A percentile compares a stretch with the other conserved stretches of the same genome.
phyloP scores from a whole-genome alignment of 2,329 filamentous ascomycete species.

The Drechslerella dactyloides region DNA sequence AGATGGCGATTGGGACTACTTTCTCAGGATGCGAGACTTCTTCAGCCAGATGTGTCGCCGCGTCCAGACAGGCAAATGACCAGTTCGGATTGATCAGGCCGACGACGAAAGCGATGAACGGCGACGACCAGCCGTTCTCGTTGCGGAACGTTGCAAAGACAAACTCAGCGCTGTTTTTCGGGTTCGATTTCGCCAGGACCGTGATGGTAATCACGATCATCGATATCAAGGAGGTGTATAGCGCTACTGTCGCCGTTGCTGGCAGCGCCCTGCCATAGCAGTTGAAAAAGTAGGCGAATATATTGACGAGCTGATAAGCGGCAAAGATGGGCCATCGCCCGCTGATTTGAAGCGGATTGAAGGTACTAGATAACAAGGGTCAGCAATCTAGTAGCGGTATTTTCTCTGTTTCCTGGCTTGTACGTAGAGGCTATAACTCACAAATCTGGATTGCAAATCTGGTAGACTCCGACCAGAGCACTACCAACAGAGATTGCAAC shows the following conservation, averaged over 20 bases:
- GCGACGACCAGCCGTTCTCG: constrained; percentile 64
- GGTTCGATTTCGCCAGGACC: constrained; percentile 61
- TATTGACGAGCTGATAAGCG: constrained; percentile 60
- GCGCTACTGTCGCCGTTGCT: constrained; percentile 53
- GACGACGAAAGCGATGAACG: constrained; percentile 63
- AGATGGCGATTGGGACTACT: constrained; percentile 54
- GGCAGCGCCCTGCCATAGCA: constrained; percentile 61
- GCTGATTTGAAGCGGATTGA: constrained; percentile 54
- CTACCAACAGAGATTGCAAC: constrained; percentile 62
- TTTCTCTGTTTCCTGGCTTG: not conserved
- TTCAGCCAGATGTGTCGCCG: constrained; percentile 63
- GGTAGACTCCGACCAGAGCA: constrained; percentile 63
- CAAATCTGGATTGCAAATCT: constrained; percentile 64
- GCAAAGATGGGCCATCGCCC: constrained; percentile 63
- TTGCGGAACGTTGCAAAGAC: constrained; percentile 65
- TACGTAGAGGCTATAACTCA: constrained; percentile 56
- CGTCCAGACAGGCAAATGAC: constrained; percentile 62
- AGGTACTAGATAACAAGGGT: not conserved
- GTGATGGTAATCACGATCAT: constrained; percentile 61
- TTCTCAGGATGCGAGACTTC: constrained; percentile 62
- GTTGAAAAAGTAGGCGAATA: constrained; percentile 60
- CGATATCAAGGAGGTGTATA: constrained; percentile 62
- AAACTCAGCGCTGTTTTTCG: constrained; percentile 61
- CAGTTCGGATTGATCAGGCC: constrained; percentile 63
- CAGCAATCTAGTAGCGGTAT: not conserved